These are phyloP conservation scores for Cajanus cajan DNA, from an alignment of 306 rosid genomes.

Conservation along the genomic window DNA sequence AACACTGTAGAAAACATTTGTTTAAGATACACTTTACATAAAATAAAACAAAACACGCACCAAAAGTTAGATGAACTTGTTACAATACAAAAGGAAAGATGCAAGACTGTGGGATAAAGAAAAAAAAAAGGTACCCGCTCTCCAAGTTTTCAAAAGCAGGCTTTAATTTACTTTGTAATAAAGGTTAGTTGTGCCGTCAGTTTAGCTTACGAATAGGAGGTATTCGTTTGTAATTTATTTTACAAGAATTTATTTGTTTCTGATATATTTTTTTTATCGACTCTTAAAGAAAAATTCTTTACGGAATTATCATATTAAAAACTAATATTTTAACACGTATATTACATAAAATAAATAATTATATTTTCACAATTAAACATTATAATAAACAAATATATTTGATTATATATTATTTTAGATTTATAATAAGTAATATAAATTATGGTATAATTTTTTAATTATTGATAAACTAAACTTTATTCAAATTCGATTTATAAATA, in stretches of 20 bases:
- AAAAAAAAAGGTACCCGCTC: neutral
- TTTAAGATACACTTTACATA: neutral
- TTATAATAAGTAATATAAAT: neutral
- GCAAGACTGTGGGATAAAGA: neutral
- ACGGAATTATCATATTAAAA: neutral
- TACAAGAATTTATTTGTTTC: neutral
- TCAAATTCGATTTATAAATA: neutral
- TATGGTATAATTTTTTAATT: neutral
- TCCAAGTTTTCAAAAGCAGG: neutral
- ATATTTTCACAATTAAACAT: neutral
- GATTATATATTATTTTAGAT: too few relatives aligned
- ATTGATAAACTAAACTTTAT: neutral
- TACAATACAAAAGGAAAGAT: neutral
- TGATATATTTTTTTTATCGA: neutral
- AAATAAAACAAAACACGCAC: neutral
- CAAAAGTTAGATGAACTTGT: neutral
- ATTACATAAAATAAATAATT: neutral
- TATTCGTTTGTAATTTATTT: neutral
- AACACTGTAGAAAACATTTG: neutral
- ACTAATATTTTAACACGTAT: neutral
- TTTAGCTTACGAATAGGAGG: neutral
- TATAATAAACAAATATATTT: neutral
- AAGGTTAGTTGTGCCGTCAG: conserved; percentile 1
- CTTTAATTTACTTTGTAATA: conserved; percentile 5
- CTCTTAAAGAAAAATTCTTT: neutral